Evolutionary conservation across 257 asterid genomes (phyloP).

Genomic region (Anisodus acutangulus): DNA sequence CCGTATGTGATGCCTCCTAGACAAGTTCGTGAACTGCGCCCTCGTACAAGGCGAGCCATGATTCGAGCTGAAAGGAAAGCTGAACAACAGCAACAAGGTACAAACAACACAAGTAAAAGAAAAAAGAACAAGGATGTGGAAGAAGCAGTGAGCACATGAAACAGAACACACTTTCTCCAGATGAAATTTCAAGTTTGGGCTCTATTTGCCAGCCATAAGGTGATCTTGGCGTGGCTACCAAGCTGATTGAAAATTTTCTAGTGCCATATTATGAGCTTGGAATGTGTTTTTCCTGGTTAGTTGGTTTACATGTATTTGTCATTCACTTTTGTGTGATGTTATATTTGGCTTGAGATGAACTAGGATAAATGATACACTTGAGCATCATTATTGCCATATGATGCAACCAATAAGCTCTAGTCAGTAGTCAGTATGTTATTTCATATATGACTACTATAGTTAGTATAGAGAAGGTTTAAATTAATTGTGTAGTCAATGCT

Average conservation of each 20-base stretch:
- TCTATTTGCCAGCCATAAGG: slow-evolving; percentile 9
- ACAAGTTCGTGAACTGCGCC: slow-evolving; percentile 91
- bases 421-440: neutral
- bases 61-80: slow-evolving; percentile 95
- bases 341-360: neutral
- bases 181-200: neutral
- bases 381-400: neutral
- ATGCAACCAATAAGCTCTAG: slow-evolving; percentile 20
- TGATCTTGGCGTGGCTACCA: neutral
- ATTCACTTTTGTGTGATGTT: neutral
- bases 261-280: neutral
- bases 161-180: neutral
- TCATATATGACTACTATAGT: neutral
- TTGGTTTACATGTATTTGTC: neutral
- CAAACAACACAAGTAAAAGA: slow-evolving; percentile 58
- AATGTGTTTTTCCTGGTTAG: neutral
- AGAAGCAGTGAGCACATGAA: slow-evolving; percentile 47
- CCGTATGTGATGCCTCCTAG: slow-evolving; percentile 79
- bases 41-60: slow-evolving; percentile 84
- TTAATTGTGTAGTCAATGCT: neutral
- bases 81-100: slow-evolving; percentile 63
- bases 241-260: neutral
- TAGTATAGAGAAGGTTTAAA: neutral
- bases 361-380: slow-evolving; percentile 14
- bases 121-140: slow-evolving; percentile 57